Evolutionary conservation across 495 filamentous ascomycete genomes (phyloP).

Genomic region (Tuber calosporum): DNA sequence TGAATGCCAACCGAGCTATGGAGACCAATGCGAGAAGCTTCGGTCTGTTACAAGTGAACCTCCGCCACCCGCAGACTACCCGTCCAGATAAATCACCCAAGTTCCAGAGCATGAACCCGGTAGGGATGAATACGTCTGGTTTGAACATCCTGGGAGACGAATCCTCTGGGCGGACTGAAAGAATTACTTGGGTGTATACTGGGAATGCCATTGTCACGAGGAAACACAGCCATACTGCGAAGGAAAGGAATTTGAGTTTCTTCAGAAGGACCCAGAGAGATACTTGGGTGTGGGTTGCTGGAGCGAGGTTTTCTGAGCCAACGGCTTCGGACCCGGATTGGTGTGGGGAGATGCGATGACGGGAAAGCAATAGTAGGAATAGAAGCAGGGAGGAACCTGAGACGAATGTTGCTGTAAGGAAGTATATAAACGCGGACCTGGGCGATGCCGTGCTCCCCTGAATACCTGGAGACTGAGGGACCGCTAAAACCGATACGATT

Average conservation of each 20-base stretch:
- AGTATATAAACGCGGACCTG: constrained; percentile 79
- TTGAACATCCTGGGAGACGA: constrained; percentile 54
- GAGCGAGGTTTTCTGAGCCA: constrained; percentile 46
- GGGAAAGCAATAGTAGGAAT: constrained; percentile 57
- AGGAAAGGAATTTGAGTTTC: constrained; percentile 65
- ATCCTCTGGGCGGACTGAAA: constrained; percentile 57
- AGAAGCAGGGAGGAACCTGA: constrained; percentile 53
- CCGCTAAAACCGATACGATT: constrained; percentile 70
- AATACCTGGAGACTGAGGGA: constrained; percentile 45
- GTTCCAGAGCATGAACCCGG: constrained; percentile 93
- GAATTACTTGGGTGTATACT: constrained; percentile 72
- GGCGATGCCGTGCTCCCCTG: constrained; percentile 42
- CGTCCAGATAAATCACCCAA: constrained; percentile 74
- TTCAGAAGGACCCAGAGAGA: constrained; percentile 59
- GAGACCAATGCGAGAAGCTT: constrained; percentile 56
- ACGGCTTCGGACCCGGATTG: constrained; percentile 43
- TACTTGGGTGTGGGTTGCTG: constrained; percentile 51
- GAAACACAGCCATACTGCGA: constrained; percentile 70
- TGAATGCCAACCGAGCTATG: constrained; percentile 58
- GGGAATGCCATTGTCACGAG: constrained; percentile 86
- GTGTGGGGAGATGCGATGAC: constrained; percentile 39
- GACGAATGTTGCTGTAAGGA: constrained; percentile 72
- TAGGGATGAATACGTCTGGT: constrained; percentile 72
- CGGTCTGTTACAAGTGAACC: constrained; percentile 57
- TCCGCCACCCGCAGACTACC: constrained; percentile 58